A percentile compares a stretch with the other conserved stretches of the same genome.
These are phyloP conservation scores for Microbotryum intermedium DNA, from an alignment of 1,284 basidiomycete genomes.

Conservation along the genomic window DNA sequence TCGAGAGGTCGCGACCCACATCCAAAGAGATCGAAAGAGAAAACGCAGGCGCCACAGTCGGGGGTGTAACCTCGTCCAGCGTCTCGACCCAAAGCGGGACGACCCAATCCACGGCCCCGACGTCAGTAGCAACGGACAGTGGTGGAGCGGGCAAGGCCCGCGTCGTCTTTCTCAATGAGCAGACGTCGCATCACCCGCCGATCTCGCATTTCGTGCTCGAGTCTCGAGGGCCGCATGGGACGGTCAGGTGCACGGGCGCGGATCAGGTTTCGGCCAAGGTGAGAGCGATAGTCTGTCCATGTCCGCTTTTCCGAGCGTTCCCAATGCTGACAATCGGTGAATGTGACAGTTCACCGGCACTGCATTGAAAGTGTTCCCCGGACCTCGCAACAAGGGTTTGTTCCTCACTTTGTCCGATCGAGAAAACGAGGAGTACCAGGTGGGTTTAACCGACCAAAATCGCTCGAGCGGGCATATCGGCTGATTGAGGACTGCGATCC, in stretches of 20 bases:
- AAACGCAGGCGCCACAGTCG: background rate
- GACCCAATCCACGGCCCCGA: background rate
- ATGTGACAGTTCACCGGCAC: slow-evolving; percentile 31
- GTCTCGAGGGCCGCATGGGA: slow-evolving; percentile 7
- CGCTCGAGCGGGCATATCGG: background rate
- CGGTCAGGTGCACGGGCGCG: slow-evolving; percentile 38
- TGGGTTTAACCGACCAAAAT: background rate
- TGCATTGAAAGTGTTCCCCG: slow-evolving; percentile 64
- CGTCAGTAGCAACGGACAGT: background rate
- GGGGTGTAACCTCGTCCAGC: no score
- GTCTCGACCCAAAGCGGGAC: no score
- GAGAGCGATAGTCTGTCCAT: background rate
- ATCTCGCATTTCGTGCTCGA: slow-evolving; percentile 77
- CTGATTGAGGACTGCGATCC: no score
- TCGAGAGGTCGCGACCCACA: background rate
- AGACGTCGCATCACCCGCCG: slow-evolving; percentile 81
- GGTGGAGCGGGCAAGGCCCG: slow-evolving; percentile 12
- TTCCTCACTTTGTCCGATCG: slow-evolving; percentile 69
- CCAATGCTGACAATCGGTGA: background rate
- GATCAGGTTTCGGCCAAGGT: slow-evolving; percentile 92
- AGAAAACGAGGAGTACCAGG: slow-evolving; percentile 47
- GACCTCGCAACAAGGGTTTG: slow-evolving; percentile 77
- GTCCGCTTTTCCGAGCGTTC: background rate
- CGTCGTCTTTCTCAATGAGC: slow-evolving; percentile 36
- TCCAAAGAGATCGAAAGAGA: background rate